Percentiles rank a stretch among this genome's conserved stretches.
phyloP scores from a whole-genome alignment of 768 basidiomycete genomes.

The Kwoniella newhampshirensis region DNA sequence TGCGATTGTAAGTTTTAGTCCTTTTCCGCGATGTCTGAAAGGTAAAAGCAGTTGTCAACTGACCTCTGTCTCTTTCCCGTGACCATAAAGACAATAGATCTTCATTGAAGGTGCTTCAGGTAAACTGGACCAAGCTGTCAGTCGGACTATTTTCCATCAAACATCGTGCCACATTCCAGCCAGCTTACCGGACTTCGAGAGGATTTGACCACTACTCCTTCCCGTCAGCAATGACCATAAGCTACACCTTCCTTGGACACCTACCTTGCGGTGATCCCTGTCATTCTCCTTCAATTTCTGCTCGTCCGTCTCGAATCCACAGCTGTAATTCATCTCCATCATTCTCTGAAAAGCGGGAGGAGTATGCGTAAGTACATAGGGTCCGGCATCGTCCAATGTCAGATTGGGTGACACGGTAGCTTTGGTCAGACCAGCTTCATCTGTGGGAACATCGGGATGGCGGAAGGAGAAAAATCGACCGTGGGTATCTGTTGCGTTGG shows the following conservation, averaged over 20 bases:
- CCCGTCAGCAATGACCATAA: too few species aligned
- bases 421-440: slow-evolving; percentile 31
- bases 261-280: slow-evolving; percentile 43
- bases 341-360: slow-evolving; percentile 64
- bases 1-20: too few species aligned
- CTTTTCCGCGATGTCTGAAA: too few species aligned
- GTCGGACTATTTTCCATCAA: neutral
- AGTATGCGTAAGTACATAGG: slow-evolving; percentile 59
- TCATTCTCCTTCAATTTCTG: slow-evolving; percentile 51
- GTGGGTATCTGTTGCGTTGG: slow-evolving; percentile 60
- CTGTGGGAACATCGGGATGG: slow-evolving; percentile 31
- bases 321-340: slow-evolving; percentile 73
- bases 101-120: slow-evolving; percentile 89
- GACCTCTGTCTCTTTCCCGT: slow-evolving; percentile 93
- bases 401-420: slow-evolving; percentile 46
- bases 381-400: slow-evolving; percentile 63
- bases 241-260: too few species aligned
- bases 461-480: slow-evolving; percentile 84
- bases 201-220: slow-evolving; percentile 80
- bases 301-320: slow-evolving; percentile 78
- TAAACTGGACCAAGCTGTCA: slow-evolving; percentile 59
- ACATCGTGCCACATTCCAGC: neutral
- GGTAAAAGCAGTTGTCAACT: too few species aligned
- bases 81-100: slow-evolving; percentile 89
- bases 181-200: slow-evolving; percentile 49